phyloP scores from a whole-genome alignment of 1,284 basidiomycete species.

The Cryptococcus maquisensis region DNA sequence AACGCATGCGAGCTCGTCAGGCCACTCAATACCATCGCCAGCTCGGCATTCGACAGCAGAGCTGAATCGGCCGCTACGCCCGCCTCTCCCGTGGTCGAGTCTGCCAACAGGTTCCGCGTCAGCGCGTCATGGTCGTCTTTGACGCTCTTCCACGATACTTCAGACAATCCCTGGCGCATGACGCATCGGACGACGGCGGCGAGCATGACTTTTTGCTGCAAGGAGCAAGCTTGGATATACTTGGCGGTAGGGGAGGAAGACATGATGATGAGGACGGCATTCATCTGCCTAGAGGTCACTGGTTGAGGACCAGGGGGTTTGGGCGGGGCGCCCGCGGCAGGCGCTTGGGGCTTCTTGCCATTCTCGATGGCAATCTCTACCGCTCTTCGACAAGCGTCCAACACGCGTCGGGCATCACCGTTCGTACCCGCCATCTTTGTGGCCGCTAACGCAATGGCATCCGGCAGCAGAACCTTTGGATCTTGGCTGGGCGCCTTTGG shows the following conservation, averaged over 20 bases:
- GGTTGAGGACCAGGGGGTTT: slow-evolving; percentile 37
- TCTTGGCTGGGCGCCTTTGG: slow-evolving; percentile 58
- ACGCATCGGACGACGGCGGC: slow-evolving; percentile 78
- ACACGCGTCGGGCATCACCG: slow-evolving; percentile 87
- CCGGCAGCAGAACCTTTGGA: slow-evolving; percentile 58
- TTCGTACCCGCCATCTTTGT: slow-evolving; percentile 89
- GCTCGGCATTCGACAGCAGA: slow-evolving; percentile 40
- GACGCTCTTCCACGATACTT: slow-evolving; percentile 79
- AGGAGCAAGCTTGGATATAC: slow-evolving; percentile 71
- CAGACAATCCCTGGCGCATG: slow-evolving; percentile 77
- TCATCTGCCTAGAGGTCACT: slow-evolving; percentile 70
- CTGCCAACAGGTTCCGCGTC: slow-evolving; percentile 32
- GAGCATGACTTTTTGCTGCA: slow-evolving; percentile 86
- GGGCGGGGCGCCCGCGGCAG: not conserved
- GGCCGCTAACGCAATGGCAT: slow-evolving; percentile 83
- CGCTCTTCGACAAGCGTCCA: slow-evolving; percentile 88
- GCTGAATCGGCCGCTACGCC: slow-evolving; percentile 13
- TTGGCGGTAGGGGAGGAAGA: slow-evolving; percentile 84
- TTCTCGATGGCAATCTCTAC: slow-evolving; percentile 65
- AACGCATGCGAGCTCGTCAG: slow-evolving; percentile 42
- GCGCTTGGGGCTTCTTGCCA: not conserved
- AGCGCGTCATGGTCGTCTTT: slow-evolving; percentile 44
- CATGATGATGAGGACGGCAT: slow-evolving; percentile 79
- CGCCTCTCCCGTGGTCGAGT: slow-evolving; percentile 1
- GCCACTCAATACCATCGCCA: slow-evolving; percentile 36